These are phyloP conservation scores for Plasmodium blacklocki DNA, from an alignment of 169 alveolate species.

Conservation along the genomic window DNA sequence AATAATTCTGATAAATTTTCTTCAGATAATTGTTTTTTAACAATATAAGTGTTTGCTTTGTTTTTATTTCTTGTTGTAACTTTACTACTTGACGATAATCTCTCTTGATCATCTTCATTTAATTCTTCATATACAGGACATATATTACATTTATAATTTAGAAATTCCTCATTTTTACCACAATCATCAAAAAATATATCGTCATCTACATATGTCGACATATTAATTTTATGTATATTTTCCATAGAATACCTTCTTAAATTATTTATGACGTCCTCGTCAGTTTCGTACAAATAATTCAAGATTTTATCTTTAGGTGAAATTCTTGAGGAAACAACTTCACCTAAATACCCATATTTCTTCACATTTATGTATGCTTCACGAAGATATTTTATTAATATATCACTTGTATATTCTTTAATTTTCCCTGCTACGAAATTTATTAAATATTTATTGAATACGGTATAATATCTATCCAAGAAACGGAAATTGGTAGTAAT, in stretches of 20 bases:
- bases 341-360: neutral
- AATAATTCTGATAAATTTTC: too few species aligned
- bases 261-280: neutral
- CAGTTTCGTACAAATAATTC: neutral
- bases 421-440: neutral
- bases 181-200: slow-evolving; percentile 8
- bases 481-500: slow-evolving; percentile 18
- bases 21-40: too few species aligned
- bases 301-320: neutral
- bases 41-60: too few species aligned
- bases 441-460: neutral
- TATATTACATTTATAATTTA: slow-evolving; percentile 1
- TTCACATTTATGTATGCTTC: neutral
- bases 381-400: neutral
- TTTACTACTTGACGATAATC: too few species aligned
- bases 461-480: slow-evolving; percentile 3
- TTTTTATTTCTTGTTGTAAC: too few species aligned
- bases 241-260: slow-evolving; percentile 4
- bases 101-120: neutral
- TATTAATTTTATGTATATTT: neutral
- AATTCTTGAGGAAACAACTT: neutral
- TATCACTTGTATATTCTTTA: slow-evolving; percentile 11
- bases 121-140: neutral
- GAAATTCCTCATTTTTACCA: slow-evolving; percentile 4
- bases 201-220: slow-evolving; percentile 17